Evolutionary conservation across 768 basidiomycete genomes (phyloP).

Genomic region (Roridomyces roridus): DNA sequence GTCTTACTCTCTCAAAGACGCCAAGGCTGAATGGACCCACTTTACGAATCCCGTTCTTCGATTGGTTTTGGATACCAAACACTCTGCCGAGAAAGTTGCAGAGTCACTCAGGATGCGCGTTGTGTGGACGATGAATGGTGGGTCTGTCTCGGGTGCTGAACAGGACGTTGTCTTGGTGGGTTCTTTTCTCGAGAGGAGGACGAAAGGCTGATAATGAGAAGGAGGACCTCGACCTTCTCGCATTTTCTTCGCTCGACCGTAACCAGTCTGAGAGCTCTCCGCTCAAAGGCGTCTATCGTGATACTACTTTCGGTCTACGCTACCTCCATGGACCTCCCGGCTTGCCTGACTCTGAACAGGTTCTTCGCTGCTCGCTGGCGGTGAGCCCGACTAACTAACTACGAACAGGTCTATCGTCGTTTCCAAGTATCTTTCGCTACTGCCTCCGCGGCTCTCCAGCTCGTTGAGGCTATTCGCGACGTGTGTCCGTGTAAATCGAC

Average conservation of each 20-base stretch:
- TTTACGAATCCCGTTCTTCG: conserved; percentile 73
- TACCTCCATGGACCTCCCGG: conserved; percentile 61
- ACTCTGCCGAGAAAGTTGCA: conserved; percentile 52
- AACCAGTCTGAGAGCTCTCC: conserved; percentile 61
- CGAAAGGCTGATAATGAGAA: conserved; percentile 32
- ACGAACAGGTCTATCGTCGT: conserved; percentile 65
- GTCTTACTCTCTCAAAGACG: conserved; percentile 15
- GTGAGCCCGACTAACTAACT: conserved; percentile 9
- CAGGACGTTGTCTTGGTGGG: conserved; percentile 68
- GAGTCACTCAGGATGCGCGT: conserved; percentile 72
- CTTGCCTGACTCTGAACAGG: conserved; percentile 18
- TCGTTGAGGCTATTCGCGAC: conserved; percentile 65
- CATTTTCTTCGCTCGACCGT: conserved; percentile 58
- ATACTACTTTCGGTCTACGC: conserved; percentile 74
- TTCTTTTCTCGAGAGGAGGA: not conserved
- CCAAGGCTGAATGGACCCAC: conserved; percentile 71
- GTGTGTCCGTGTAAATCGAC: conserved; percentile 81
- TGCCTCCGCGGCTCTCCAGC: conserved; percentile 54
- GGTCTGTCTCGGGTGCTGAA: conserved; percentile 41
- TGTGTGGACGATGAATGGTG: conserved; percentile 60
- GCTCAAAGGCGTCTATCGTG: conserved; percentile 83
- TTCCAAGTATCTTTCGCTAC: conserved; percentile 77
- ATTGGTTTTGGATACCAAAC: conserved; percentile 66
- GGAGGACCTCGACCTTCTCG: conserved; percentile 81
- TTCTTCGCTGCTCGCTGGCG: not conserved